Percentiles rank a stretch among this genome's conserved stretches.
These are phyloP conservation scores for Cytospora schulzeri DNA, from an alignment of 2,329 filamentous ascomycete genomes.

Conservation along the genomic window DNA sequence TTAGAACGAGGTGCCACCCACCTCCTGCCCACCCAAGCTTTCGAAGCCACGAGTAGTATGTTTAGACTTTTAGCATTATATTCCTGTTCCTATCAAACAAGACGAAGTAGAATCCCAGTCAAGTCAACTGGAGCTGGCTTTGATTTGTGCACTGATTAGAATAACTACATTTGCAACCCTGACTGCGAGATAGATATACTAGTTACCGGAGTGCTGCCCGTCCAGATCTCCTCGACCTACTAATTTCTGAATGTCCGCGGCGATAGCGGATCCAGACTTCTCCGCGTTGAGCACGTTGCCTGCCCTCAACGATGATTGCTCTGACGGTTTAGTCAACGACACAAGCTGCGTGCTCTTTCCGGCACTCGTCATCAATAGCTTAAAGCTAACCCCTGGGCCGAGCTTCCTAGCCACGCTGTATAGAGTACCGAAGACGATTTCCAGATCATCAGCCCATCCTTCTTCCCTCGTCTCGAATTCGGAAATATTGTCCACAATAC, in stretches of 20 bases:
- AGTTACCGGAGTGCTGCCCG: no score
- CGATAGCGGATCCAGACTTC: conserved; percentile 1
- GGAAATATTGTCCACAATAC: conserved; percentile 11
- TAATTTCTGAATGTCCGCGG: neutral
- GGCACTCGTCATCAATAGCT: conserved; percentile 6
- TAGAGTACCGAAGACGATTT: neutral
- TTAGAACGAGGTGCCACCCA: no score
- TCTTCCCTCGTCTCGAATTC: neutral
- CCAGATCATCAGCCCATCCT: neutral
- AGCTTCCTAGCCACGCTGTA: neutral
- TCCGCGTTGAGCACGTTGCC: neutral
- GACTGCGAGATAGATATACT: no score
- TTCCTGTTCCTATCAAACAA: no score
- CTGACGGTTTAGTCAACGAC: neutral
- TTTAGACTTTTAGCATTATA: no score
- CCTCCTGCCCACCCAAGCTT: no score
- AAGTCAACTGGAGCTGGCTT: no score
- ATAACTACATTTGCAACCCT: no score
- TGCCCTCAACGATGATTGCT: neutral
- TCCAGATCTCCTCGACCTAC: neutral
- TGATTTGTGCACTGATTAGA: no score
- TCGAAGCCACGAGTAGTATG: no score
- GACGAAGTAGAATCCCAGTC: no score
- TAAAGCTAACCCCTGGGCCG: neutral
- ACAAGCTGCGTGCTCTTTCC: conserved; percentile 1